A percentile compares a stretch with the other conserved stretches of the same genome.
Evolutionary conservation across 352 stramenopile species (phyloP).

Genomic region (Aphanomyces invadans): DNA sequence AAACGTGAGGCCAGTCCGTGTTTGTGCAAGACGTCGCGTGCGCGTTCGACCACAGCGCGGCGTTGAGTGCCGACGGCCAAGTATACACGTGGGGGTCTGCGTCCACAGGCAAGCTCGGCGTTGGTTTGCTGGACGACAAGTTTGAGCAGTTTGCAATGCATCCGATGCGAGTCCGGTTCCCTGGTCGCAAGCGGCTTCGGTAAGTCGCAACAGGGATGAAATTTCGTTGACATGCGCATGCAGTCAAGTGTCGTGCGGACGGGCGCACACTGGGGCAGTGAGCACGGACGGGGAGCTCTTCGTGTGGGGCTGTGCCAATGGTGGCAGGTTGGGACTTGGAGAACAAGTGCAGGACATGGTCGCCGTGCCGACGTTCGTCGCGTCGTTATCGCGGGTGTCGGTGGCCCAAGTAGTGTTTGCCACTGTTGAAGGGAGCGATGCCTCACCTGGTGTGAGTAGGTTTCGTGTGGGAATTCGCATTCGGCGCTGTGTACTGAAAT

Average conservation of each 20-base stretch:
- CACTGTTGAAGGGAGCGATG: no score
- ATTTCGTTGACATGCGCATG: background rate
- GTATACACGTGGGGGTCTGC: slow-evolving; percentile 88
- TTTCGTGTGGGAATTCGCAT: slow-evolving; percentile 63
- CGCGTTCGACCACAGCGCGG: slow-evolving; percentile 83
- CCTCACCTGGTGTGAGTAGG: slow-evolving; percentile 28
- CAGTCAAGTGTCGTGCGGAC: slow-evolving; percentile 77
- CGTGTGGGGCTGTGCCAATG: slow-evolving; percentile 89
- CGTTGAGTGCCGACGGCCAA: slow-evolving; percentile 56
- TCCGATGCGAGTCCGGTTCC: slow-evolving; percentile 62
- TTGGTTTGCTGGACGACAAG: slow-evolving; percentile 71
- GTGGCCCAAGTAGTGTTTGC: slow-evolving; percentile 37
- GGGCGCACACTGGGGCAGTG: slow-evolving; percentile 69
- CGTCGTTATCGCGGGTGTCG: slow-evolving; percentile 61
- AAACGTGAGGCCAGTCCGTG: slow-evolving; percentile 27
- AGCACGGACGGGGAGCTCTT: slow-evolving; percentile 63
- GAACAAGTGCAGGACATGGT: slow-evolving; percentile 48
- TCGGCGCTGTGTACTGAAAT: slow-evolving; percentile 77
- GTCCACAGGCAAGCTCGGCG: slow-evolving; percentile 76
- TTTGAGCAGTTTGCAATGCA: slow-evolving; percentile 73
- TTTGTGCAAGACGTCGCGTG: slow-evolving; percentile 40
- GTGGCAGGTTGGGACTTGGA: slow-evolving; percentile 85
- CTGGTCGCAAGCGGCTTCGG: slow-evolving; percentile 47
- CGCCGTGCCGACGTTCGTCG: slow-evolving; percentile 75
- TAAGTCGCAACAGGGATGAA: slow-evolving; percentile 24